A percentile compares a stretch with the other conserved stretches of the same genome.
Evolutionary conservation across 768 basidiomycete species (phyloP).

Genomic region (Aureoboletus auriporus): DNA sequence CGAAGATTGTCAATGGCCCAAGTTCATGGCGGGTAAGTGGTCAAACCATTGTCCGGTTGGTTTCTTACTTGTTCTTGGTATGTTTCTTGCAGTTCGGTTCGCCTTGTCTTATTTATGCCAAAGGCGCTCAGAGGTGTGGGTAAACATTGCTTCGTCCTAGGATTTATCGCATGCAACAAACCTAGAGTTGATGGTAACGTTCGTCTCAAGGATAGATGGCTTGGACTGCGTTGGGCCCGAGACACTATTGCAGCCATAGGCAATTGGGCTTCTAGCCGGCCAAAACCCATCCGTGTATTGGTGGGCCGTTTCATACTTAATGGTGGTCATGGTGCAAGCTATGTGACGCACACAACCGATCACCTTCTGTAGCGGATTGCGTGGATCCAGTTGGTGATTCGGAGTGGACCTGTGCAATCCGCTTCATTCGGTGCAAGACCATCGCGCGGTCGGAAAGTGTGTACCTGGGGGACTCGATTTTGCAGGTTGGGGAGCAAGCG

Average conservation of each 20-base stretch:
- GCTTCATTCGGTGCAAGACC: no score
- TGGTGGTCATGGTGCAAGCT: slow-evolving; percentile 52
- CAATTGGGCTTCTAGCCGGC: slow-evolving; percentile 35
- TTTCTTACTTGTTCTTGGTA: no score
- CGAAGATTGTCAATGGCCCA: no score
- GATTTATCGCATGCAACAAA: slow-evolving; percentile 63
- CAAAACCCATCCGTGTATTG: no score
- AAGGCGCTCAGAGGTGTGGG: slow-evolving; percentile 63
- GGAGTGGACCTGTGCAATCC: no score
- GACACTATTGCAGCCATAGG: slow-evolving; percentile 67
- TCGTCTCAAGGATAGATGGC: slow-evolving; percentile 82
- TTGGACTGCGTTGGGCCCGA: slow-evolving; percentile 65
- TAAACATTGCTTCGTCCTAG: slow-evolving; percentile 72
- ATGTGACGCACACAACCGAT: slow-evolving; percentile 70
- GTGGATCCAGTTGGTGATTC: slow-evolving; percentile 35
- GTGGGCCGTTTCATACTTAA: no score
- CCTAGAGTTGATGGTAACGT: slow-evolving; percentile 66
- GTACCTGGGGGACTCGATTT: no score
- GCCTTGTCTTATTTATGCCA: slow-evolving; percentile 62
- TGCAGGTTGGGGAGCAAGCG: no score
- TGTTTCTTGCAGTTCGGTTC: slow-evolving; percentile 84
- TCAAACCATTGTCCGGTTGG: no score
- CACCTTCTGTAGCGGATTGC: slow-evolving; percentile 53
- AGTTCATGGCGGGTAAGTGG: no score
- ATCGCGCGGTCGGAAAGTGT: no score